Base-by-base conservation (phyloP, 2,329 filamentous ascomycete species). In the Talaromyces pinophilus region DNA sequence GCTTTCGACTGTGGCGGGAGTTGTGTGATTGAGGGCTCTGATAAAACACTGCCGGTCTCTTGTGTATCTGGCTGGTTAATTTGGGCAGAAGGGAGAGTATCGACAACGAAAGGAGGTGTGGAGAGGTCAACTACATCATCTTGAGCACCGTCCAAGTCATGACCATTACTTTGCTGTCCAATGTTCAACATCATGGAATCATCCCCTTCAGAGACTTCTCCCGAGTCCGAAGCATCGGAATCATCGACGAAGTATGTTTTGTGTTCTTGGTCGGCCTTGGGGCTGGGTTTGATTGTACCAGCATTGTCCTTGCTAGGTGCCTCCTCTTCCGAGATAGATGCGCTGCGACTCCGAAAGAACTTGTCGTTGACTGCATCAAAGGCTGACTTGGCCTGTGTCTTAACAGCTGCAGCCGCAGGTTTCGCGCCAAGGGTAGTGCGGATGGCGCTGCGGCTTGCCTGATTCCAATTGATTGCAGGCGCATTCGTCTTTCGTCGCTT, bases 121-220 rank as follows among this genome's bases (percentile, higher is more conserved):
- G n/a, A 68, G 35, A 59, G 50, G 3, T 40, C 48, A 38, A 25
- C 33, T 28, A 50, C 48, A 55, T 55, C 40, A 52, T 50, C 40
- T 35, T 57, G 48, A 28, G 40, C 57, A 19, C 57, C 50, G 52
- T 64, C 46, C 48, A 52, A n/a, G 25, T 17, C 40, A 19, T 63
- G 22, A 15, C 50, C 68, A 33, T 71, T 67, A 7, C 70, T 64
- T 52, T 67, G 62, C 5, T 70, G 67, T 35, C 77, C 76, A 59
- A 82, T 71, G 62, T 82, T 82, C 65, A 82, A 68, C 71, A 82
- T 66, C 62, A 82, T 81, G 0, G 78, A 79, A 62, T 80, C 76
- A 61, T 79, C 79, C 1, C 76, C 79, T 65, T 78, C 78, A 17
- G 74, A 73, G 28, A 70, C 69, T 13, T 72, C 72, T 38, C 69